Evolutionary conservation across 331 rosid species (phyloP).

Genomic region (Telfairia occidentalis): DNA sequence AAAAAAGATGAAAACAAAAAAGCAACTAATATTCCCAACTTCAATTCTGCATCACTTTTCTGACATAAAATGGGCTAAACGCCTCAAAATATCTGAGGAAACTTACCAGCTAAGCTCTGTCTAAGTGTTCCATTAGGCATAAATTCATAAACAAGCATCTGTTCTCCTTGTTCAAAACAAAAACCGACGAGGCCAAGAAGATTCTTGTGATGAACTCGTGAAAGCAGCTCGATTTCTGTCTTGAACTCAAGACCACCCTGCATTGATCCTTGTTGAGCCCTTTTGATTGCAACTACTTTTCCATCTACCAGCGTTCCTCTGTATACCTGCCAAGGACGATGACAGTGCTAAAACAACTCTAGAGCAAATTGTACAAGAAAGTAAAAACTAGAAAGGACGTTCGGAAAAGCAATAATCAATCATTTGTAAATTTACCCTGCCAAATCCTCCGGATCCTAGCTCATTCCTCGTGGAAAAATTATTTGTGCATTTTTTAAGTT

Average conservation of each 20-base stretch:
- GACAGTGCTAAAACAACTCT: neutral
- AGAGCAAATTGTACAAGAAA: neutral
- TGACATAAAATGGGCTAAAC: neutral
- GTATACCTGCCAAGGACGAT: constrained; percentile 46
- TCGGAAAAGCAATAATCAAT: neutral
- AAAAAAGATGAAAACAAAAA: neutral
- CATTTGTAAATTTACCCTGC: constrained; percentile 50
- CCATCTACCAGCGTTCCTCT: constrained; percentile 65
- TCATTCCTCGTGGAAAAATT: constrained; percentile 57
- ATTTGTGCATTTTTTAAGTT: constrained; percentile 61
- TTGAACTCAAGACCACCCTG: constrained; percentile 91
- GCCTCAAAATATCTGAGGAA: neutral
- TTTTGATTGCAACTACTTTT: constrained; percentile 67
- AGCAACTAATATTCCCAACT: neutral
- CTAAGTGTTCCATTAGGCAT: constrained; percentile 80
- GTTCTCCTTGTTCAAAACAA: constrained; percentile 89
- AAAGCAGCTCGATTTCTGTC: constrained; percentile 89
- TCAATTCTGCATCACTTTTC: neutral
- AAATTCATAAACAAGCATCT: constrained; percentile 74
- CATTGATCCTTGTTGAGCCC: constrained; percentile 91
- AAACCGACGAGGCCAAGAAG: constrained; percentile 83
- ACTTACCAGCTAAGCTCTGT: constrained; percentile 61
- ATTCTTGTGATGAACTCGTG: constrained; percentile 96
- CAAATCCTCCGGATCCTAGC: constrained; percentile 87
- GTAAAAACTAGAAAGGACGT: neutral